Conservation (phyloP, 129 eudicot genomes). For the Helianthus tuberosus region DNA sequence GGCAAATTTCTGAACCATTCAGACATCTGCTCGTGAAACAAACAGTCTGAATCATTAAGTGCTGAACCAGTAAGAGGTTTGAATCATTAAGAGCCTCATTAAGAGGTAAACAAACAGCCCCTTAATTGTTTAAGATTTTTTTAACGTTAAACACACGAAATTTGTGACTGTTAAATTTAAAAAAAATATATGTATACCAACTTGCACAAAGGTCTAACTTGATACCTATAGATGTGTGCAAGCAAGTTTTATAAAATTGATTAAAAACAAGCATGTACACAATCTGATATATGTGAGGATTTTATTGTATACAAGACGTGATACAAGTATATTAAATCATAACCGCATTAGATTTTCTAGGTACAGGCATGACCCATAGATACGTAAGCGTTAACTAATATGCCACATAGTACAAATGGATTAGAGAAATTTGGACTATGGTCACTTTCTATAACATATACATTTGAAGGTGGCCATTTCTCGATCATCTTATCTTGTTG, state of each 20-base stretch:
- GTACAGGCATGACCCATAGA: not conserved
- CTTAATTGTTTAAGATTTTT: no score
- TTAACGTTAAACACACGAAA: no score
- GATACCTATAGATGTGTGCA: no score
- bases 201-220: not conserved
- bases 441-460: constrained; percentile 64
- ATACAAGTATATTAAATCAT: not conserved
- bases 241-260: not conserved
- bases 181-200: no score
- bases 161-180: no score
- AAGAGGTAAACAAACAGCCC: no score
- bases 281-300: no score
- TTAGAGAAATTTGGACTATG: constrained; percentile 81
- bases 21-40: no score
- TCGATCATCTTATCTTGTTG: constrained; percentile 81
- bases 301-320: not conserved
- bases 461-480: constrained; percentile 67
- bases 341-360: not conserved
- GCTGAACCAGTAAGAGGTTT: no score
- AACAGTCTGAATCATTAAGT: no score
- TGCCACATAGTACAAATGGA: constrained; percentile 63
- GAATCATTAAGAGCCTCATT: no score
- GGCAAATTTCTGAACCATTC: no score
- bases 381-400: constrained; percentile 58
- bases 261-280: not conserved